phyloP scores from a whole-genome alignment of 371 early-diverging fungal genomes.

The Ordospora pajunii region DNA sequence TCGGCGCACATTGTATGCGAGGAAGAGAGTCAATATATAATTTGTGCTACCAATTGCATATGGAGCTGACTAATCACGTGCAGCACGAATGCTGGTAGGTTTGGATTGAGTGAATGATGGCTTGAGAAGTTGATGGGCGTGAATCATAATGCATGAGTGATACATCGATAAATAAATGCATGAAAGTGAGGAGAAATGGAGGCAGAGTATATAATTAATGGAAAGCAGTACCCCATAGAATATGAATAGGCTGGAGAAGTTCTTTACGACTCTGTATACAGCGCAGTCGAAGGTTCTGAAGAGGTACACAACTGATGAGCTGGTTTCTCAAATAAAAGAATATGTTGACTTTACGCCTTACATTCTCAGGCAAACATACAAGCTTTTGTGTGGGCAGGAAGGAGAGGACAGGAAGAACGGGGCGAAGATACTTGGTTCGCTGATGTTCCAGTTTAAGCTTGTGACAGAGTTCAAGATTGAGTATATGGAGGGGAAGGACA shows the following conservation, averaged over 20 bases:
- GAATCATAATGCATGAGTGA: too few relatives aligned
- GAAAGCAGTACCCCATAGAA: background rate
- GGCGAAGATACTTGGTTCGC: constrained; percentile 20
- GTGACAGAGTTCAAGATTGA: constrained; percentile 22
- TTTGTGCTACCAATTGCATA: too few relatives aligned
- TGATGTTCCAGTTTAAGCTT: constrained; percentile 33
- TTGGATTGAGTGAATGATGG: too few relatives aligned
- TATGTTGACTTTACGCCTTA: constrained; percentile 36
- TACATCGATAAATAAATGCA: too few relatives aligned
- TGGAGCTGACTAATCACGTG: too few relatives aligned
- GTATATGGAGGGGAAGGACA: background rate
- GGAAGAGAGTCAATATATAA: too few relatives aligned
- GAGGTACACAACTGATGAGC: constrained; percentile 45
- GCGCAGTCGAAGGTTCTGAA: constrained; percentile 42
- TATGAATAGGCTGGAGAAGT: constrained; percentile 56
- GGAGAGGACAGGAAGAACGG: constrained; percentile 38
- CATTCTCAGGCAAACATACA: constrained; percentile 37
- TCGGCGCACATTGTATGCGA: too few relatives aligned
- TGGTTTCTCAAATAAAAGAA: constrained; percentile 35
- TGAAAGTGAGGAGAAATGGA: constrained; percentile 1
- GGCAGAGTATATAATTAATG: constrained; percentile 30
- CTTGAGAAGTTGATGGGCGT: too few relatives aligned
- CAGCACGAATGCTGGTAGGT: too few relatives aligned
- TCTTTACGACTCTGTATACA: constrained; percentile 51
- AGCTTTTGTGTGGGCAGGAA: constrained; percentile 16